A percentile compares a stretch with the other conserved stretches of the same genome.
phyloP scores from a whole-genome alignment of 1,284 basidiomycete species.

The Cutaneotrichosporon cavernicola region DNA sequence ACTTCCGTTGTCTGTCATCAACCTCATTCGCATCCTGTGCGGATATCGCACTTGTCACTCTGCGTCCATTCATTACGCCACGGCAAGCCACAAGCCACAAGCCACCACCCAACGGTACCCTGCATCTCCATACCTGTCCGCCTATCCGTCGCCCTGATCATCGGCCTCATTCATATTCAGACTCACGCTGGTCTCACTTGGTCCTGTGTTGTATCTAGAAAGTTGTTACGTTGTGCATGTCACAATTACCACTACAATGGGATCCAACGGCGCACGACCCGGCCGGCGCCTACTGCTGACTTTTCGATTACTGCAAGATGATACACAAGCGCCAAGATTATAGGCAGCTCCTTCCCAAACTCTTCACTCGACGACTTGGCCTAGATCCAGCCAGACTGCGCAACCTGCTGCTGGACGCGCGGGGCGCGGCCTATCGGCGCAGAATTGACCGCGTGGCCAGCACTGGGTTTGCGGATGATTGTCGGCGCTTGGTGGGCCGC shows the following conservation, averaged over 20 bases:
- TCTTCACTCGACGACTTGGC: neutral
- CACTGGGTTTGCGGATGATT: neutral
- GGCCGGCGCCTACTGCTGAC: neutral
- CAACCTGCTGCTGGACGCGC: conserved; percentile 10
- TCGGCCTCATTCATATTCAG: neutral
- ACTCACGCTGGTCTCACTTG: neutral
- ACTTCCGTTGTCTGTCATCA: too few relatives aligned
- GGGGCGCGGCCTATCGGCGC: neutral
- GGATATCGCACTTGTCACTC: neutral
- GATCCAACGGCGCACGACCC: neutral
- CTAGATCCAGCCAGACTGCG: conserved; percentile 11
- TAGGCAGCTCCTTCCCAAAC: neutral
- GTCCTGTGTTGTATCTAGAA: conserved; percentile 5
- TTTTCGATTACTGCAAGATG: conserved; percentile 1
- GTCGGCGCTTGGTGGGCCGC: neutral
- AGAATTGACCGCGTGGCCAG: neutral
- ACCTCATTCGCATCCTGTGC: neutral
- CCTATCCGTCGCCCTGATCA: neutral
- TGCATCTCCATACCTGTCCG: neutral
- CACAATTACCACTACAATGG: conserved; percentile 8
- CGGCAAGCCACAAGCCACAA: neutral
- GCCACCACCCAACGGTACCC: neutral
- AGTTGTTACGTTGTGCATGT: conserved; percentile 4
- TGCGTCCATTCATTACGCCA: neutral
- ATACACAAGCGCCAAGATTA: conserved; percentile 7